A percentile compares a stretch with the other conserved stretches of the same genome.
These are phyloP conservation scores for Symbiodinium natans DNA, from an alignment of 73 alveolate species.

Conservation along the genomic window DNA sequence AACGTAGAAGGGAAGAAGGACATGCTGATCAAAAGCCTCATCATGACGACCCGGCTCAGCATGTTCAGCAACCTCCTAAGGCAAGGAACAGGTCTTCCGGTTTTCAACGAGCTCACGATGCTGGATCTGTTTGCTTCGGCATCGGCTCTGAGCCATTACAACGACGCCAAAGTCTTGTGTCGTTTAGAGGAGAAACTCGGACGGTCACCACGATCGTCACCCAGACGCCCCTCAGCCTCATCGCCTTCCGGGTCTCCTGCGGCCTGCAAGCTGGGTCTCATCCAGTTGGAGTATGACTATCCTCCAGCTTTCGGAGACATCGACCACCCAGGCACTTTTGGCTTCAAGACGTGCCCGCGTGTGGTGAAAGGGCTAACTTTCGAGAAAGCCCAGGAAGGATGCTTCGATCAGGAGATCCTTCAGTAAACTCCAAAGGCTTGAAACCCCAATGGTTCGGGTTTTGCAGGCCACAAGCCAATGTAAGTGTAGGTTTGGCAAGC, in stretches of 20 bases:
- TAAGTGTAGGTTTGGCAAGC: no score
- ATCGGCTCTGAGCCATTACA: conserved; percentile 16
- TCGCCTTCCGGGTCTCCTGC: not conserved
- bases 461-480: no score
- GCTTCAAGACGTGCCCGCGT: conserved; percentile 35
- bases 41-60: conserved; percentile 44
- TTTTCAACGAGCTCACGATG: conserved; percentile 24
- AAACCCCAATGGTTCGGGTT: no score
- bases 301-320: conserved; percentile 62
- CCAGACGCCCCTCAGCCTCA: not conserved
- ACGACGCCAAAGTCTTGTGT: conserved; percentile 48
- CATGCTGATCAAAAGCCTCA: not conserved
- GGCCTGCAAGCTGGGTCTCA: conserved; percentile 1
- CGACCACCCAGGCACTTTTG: conserved; percentile 76
- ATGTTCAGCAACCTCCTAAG: conserved; percentile 5
- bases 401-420: conserved; percentile 2
- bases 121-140: conserved; percentile 3
- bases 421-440: no score
- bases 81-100: conserved; percentile 32
- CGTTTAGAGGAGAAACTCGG: conserved; percentile 9
- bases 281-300: conserved; percentile 42
- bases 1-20: conserved; percentile 29
- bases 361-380: conserved; percentile 59
- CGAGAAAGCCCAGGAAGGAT: conserved; percentile 52
- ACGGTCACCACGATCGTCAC: not conserved